Evolutionary conservation across 176 grass and related monocot species (phyloP).

Genomic region (Oryza glumipatula): DNA sequence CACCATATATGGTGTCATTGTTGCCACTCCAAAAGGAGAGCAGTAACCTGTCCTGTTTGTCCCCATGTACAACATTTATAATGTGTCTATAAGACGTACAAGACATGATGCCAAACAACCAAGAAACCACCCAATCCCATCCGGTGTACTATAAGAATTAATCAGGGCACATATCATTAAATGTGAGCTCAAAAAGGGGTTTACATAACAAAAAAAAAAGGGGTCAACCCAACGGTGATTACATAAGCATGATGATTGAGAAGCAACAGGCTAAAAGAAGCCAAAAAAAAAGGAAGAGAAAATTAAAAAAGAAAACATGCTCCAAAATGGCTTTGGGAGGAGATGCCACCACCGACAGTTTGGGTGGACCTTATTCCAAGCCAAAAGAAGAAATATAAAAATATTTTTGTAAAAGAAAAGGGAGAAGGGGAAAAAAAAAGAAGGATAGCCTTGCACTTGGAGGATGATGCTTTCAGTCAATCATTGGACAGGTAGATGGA

Average conservation of each 20-base stretch:
- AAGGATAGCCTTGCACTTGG: neutral
- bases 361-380: constrained; percentile 41
- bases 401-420: neutral
- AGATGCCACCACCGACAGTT: constrained; percentile 56
- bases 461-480: constrained; percentile 43
- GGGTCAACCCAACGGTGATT: constrained; percentile 35
- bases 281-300: neutral
- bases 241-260: constrained; percentile 16
- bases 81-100: neutral
- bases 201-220: neutral
- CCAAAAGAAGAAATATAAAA: neutral
- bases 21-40: neutral
- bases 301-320: neutral
- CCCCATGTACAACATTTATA: neutral
- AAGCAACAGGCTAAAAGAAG: constrained; percentile 33
- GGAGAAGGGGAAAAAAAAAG: neutral
- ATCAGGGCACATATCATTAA: neutral
- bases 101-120: neutral
- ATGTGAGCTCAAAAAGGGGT: neutral
- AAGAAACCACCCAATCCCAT: neutral
- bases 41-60: neutral
- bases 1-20: neutral
- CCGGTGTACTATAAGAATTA: neutral
- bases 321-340: neutral
- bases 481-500: constrained; percentile 27